Percentiles rank a stretch among this genome's conserved stretches.
These are phyloP conservation scores for Aspergillus floridensis DNA, from an alignment of 2,329 filamentous ascomycete species.

Conservation along the genomic window DNA sequence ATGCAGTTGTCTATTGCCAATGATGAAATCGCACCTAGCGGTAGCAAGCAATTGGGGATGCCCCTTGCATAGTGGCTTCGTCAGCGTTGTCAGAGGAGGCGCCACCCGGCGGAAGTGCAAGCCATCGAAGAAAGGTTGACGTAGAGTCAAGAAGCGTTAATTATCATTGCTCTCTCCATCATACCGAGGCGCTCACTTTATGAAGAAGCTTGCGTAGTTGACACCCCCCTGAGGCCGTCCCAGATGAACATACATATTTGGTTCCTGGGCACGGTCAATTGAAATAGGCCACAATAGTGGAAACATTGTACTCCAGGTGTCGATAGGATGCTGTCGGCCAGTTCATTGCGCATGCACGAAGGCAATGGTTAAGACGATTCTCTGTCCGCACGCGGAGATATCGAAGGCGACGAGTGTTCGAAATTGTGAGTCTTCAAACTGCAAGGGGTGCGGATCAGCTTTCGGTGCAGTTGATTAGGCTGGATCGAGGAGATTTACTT, in stretches of 20 bases:
- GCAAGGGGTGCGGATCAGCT: too few species aligned
- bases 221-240: background rate
- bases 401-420: too few species aligned
- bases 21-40: background rate
- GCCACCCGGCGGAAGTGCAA: background rate
- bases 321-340: too few species aligned
- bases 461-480: too few species aligned
- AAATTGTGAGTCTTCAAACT: too few species aligned
- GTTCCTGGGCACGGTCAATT: background rate
- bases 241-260: background rate
- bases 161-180: background rate
- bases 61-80: slow-evolving; percentile 3
- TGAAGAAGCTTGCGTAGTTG: background rate
- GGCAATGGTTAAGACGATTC: too few species aligned
- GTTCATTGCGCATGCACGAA: too few species aligned
- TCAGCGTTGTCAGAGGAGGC: background rate
- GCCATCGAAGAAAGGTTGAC: background rate
- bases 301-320: too few species aligned
- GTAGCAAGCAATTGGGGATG: background rate
- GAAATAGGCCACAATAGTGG: too few species aligned
- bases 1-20: background rate
- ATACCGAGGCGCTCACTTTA: background rate
- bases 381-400: too few species aligned
- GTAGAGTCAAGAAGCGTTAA: background rate
- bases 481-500: too few species aligned